A percentile compares a stretch with the other conserved stretches of the same genome.
These are phyloP conservation scores for Stachybotrys echinatus DNA, from an alignment of 2,329 filamentous ascomycete genomes.

Conservation along the genomic window DNA sequence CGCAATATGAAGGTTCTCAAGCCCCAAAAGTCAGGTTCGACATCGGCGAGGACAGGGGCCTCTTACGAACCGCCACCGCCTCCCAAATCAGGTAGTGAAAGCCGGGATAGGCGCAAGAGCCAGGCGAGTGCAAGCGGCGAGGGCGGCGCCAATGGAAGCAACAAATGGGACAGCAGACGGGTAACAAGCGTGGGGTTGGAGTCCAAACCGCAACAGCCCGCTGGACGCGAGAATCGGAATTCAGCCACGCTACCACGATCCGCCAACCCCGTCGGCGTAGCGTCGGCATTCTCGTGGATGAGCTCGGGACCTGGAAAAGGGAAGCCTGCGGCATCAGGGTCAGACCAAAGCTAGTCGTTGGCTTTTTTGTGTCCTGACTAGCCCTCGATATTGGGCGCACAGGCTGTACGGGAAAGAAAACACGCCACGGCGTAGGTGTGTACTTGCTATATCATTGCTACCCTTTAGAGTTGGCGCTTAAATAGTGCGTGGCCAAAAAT, in stretches of 20 bases:
- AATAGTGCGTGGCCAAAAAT: too few relatives aligned
- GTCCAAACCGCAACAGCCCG: constrained; percentile 24
- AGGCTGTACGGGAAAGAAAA: too few relatives aligned
- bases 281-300: constrained; percentile 91
- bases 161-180: constrained; percentile 52
- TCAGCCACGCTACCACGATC: constrained; percentile 45
- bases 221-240: constrained; percentile 30
- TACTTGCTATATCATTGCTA: too few relatives aligned
- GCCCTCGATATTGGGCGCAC: background rate
- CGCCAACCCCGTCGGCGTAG: constrained; percentile 84
- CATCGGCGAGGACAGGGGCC: constrained; percentile 42
- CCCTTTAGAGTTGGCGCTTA: too few relatives aligned
- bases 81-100: constrained; percentile 40
- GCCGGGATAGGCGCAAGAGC: constrained; percentile 43
- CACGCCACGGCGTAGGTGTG: too few relatives aligned
- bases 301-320: constrained; percentile 42
- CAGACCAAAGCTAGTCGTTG: constrained; percentile 5
- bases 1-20: constrained; percentile 89
- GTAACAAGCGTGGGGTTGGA: constrained; percentile 37
- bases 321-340: constrained; percentile 27
- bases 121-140: constrained; percentile 31
- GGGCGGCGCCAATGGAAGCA: constrained; percentile 18
- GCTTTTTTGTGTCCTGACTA: background rate
- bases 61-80: constrained; percentile 46
- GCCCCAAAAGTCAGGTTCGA: constrained; percentile 61